Conservation (phyloP, 495 filamentous ascomycete species). For the Podospora anserina region DNA sequence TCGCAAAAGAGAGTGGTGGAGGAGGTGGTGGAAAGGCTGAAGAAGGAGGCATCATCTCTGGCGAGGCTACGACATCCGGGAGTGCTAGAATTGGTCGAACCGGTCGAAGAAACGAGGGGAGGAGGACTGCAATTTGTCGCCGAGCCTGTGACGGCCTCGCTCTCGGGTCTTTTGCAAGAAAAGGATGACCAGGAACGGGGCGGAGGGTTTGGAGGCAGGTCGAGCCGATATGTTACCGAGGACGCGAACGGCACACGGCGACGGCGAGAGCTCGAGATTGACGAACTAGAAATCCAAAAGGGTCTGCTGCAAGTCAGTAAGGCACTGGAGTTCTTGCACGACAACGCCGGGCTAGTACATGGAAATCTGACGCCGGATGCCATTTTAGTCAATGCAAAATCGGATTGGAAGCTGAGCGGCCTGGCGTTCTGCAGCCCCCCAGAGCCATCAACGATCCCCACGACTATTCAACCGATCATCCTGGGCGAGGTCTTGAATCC, state of each 20-base stretch:
- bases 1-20: slow-evolving; percentile 75
- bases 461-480: slow-evolving; percentile 68
- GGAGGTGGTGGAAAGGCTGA: slow-evolving; percentile 84
- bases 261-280: slow-evolving; percentile 85
- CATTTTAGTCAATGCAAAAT: slow-evolving; percentile 92
- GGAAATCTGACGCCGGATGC: slow-evolving; percentile 93
- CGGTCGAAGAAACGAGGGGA: slow-evolving; percentile 86
- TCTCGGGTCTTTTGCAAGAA: slow-evolving; percentile 77
- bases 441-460: slow-evolving; percentile 63
- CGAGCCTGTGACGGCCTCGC: slow-evolving; percentile 79
- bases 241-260: slow-evolving; percentile 69
- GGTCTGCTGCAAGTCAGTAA: slow-evolving; percentile 89
- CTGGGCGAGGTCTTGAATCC: slow-evolving; percentile 80
- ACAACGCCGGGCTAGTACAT: slow-evolving; percentile 91
- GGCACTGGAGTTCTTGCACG: slow-evolving; percentile 92
- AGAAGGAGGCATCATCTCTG: slow-evolving; percentile 84
- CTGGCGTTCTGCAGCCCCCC: slow-evolving; percentile 82
- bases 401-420: slow-evolving; percentile 97
- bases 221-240: slow-evolving; percentile 78
- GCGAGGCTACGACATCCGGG: slow-evolving; percentile 85
- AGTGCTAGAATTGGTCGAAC: slow-evolving; percentile 88
- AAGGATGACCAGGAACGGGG: slow-evolving; percentile 84
- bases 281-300: slow-evolving; percentile 97
- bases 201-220: slow-evolving; percentile 61
- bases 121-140: slow-evolving; percentile 96